phyloP scores from a whole-genome alignment of 257 asterid species.

The Nicotiana tabacum region DNA sequence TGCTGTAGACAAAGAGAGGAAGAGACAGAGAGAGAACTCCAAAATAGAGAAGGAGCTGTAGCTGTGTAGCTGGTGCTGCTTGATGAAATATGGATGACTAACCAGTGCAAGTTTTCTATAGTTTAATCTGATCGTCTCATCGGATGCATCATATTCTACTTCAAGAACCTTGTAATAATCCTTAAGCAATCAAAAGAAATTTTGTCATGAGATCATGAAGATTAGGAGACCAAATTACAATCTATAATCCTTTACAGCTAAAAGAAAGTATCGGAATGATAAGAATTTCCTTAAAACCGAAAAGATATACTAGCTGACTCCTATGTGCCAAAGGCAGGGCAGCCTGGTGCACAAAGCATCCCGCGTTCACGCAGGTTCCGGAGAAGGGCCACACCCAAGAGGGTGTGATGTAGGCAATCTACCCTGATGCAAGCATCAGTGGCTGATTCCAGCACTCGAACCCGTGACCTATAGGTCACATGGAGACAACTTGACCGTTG shows the following conservation, averaged over 20 bases:
- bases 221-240: neutral
- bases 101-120: constrained; percentile 69
- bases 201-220: neutral
- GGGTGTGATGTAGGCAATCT: no score
- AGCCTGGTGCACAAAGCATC: no score
- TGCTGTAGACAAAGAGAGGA: neutral
- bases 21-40: neutral
- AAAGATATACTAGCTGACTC: neutral
- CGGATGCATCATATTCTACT: constrained; percentile 67
- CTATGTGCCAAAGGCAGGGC: neutral
- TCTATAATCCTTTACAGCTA: neutral
- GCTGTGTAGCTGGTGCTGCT: neutral
- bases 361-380: no score
- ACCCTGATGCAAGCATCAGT: no score
- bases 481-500: no score
- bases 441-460: no score
- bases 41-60: constrained; percentile 13
- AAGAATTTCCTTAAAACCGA: neutral
- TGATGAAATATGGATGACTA: constrained; percentile 16
- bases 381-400: no score
- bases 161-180: constrained; percentile 64
- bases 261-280: neutral
- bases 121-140: constrained; percentile 53
- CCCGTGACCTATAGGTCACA: no score
- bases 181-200: constrained; percentile 23